These are phyloP conservation scores for Kwoniella shivajii DNA, from an alignment of 1,284 basidiomycete species.

Conservation along the genomic window DNA sequence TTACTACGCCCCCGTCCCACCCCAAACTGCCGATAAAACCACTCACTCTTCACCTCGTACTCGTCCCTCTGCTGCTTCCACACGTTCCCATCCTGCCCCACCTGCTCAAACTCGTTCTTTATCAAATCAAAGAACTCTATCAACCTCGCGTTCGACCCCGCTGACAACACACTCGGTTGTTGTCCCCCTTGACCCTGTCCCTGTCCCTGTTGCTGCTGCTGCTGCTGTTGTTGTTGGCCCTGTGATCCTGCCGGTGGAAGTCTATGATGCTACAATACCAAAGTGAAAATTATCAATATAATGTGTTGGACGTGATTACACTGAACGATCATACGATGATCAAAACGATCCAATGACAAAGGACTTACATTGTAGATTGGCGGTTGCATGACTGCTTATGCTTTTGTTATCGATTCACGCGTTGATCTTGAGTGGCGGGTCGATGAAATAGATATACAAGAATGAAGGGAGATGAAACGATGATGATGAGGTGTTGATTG, in stretches of 20 bases:
- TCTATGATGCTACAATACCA: slow-evolving; percentile 44
- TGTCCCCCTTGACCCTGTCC: too few species aligned
- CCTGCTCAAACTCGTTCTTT: slow-evolving; percentile 79
- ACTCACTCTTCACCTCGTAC: slow-evolving; percentile 79
- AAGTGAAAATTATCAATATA: not conserved
- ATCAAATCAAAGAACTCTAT: slow-evolving; percentile 81
- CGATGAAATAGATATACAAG: too few species aligned
- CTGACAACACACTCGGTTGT: slow-evolving; percentile 27
- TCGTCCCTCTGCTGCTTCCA: slow-evolving; percentile 83
- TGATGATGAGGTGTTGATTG: not conserved
- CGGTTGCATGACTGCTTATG: slow-evolving; percentile 36
- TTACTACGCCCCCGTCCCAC: not conserved
- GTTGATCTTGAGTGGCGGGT: too few species aligned
- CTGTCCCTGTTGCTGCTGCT: too few species aligned
- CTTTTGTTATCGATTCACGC: not conserved
- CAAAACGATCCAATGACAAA: too few species aligned
- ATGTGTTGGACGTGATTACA: not conserved
- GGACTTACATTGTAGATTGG: slow-evolving; percentile 47
- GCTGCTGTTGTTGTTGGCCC: not conserved
- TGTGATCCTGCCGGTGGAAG: slow-evolving; percentile 40
- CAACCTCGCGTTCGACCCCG: slow-evolving; percentile 57
- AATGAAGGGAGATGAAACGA: not conserved
- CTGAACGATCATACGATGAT: too few species aligned
- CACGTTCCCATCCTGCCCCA: slow-evolving; percentile 68
- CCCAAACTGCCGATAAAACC: not conserved